Conservation (phyloP, 176 grass and related monocot species). For the Raddia guianensis region DNA sequence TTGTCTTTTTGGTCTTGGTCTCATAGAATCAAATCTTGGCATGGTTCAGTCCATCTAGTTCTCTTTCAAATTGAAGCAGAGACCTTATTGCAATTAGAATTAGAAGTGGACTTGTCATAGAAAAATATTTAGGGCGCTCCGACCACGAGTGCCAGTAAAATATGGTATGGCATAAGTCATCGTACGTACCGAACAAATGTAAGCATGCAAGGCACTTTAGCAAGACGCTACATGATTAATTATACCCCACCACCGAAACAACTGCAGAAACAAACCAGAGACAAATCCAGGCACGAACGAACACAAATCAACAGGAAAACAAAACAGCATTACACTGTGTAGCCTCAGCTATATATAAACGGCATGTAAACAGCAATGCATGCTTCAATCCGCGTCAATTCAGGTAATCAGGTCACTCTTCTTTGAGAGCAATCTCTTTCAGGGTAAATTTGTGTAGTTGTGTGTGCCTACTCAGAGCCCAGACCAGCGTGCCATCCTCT, state of each 20-base stretch:
- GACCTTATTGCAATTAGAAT: no score
- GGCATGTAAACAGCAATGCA: not conserved
- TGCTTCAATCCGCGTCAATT: not conserved
- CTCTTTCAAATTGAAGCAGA: no score
- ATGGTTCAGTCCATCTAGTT: no score
- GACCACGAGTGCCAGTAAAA: no score
- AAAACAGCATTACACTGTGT: conserved; percentile 11
- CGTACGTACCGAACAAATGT: no score
- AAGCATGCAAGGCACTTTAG: no score
- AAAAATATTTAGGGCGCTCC: no score
- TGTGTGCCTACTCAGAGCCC: conserved; percentile 12
- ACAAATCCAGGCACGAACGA: conserved; percentile 1
- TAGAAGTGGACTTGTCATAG: no score
- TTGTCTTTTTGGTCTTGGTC: no score
- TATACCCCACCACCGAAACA: conserved; percentile 45
- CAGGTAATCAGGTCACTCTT: conserved; percentile 23
- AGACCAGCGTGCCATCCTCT: conserved; percentile 60
- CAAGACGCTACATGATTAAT: conserved; percentile 41
- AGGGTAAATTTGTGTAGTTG: not conserved
- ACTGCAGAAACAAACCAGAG: conserved; percentile 24
- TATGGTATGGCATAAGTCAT: no score
- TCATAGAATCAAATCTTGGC: no score
- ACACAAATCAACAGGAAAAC: conserved; percentile 19
- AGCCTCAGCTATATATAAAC: conserved; percentile 22
- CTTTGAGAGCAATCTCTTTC: not conserved